These are phyloP conservation scores for Botrytis cinerea DNA, from an alignment of 2,329 filamentous ascomycete species.

Conservation along the genomic window DNA sequence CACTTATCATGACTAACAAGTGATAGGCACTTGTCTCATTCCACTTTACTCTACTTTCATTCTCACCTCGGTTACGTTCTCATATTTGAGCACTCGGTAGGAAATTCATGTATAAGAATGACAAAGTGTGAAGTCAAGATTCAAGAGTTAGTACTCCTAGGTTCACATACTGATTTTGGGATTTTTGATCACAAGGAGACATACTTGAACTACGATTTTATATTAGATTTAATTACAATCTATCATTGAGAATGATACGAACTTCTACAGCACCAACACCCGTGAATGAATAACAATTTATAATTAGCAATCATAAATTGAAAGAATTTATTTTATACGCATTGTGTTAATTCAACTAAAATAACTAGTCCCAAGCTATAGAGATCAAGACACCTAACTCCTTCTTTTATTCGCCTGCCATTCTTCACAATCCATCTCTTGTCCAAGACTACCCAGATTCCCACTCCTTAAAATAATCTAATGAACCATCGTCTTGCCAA, in stretches of 20 bases:
- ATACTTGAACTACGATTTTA: neutral
- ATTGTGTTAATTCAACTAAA: neutral
- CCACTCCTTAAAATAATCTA: neutral
- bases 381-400: neutral
- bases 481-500: conserved; percentile 61
- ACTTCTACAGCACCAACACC: neutral
- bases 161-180: neutral
- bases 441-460: too few relatives aligned
- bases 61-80: neutral
- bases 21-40: neutral
- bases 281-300: neutral
- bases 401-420: neutral
- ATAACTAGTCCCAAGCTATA: neutral
- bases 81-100: rapidly evolving
- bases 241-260: neutral
- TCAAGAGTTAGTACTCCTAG: neutral
- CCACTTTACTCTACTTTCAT: neutral
- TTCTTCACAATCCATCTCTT: neutral
- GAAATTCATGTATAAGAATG: neutral
- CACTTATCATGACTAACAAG: neutral
- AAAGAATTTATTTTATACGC: rapidly evolving
- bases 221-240: neutral
- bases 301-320: neutral
- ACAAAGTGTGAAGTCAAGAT: neutral
- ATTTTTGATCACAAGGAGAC: neutral